Conservation (phyloP, 306 rosid genomes). For the Cicer pinnatifidum region DNA sequence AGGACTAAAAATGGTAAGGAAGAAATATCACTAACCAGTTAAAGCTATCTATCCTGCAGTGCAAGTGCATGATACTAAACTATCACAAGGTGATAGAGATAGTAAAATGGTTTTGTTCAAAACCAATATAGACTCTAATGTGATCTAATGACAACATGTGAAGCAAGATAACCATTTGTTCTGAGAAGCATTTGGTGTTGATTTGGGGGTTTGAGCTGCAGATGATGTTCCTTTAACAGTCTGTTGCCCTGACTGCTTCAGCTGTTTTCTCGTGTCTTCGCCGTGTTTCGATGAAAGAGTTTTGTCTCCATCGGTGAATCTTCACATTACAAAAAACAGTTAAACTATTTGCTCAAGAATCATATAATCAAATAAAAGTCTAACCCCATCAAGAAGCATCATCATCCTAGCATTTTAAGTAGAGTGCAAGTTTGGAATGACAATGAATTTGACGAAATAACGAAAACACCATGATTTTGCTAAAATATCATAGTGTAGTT, state of each 20-base stretch:
- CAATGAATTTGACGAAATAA: no score
- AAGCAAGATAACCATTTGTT: conserved; percentile 65
- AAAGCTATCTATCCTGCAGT: conserved; percentile 25
- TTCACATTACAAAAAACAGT: conserved; percentile 48
- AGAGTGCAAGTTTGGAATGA: neutral
- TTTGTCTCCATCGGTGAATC: conserved; percentile 55
- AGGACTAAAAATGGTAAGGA: neutral
- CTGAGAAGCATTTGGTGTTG: neutral
- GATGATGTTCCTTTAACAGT: conserved; percentile 40
- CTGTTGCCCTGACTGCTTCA: conserved; percentile 13
- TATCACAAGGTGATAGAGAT: conserved; percentile 21
- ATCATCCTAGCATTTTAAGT: neutral
- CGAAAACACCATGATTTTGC: no score
- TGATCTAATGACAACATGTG: conserved; percentile 53
- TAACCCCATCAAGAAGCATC: conserved; percentile 3
- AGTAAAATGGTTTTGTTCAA: conserved; percentile 18
- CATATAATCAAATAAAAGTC: neutral
- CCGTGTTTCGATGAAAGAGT: conserved; percentile 43
- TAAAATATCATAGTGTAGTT: no score
- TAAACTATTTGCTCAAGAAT: conserved; percentile 43
- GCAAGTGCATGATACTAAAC: conserved; percentile 26
- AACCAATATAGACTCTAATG: conserved; percentile 18
- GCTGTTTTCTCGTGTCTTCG: conserved; percentile 41
- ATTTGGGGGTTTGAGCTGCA: conserved; percentile 40
- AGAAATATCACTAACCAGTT: conserved; percentile 18